phyloP scores from a whole-genome alignment of 495 filamentous ascomycete genomes.

The Immersiella caudata region DNA sequence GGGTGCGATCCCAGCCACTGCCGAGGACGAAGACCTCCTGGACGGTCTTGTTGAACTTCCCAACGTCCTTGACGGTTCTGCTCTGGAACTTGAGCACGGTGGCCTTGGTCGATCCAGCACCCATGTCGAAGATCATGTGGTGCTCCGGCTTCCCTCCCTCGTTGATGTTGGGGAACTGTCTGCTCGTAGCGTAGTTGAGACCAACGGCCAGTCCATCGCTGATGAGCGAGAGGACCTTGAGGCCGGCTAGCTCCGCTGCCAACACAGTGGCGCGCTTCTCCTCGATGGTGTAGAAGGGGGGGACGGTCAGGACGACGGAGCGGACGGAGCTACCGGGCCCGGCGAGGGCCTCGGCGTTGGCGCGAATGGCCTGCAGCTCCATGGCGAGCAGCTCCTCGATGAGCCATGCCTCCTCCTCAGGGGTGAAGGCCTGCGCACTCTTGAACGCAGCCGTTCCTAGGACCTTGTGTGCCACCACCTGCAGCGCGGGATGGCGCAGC shows the following conservation, averaged over 20 bases:
- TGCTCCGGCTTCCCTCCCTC: constrained; percentile 88
- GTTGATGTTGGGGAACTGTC: constrained; percentile 81
- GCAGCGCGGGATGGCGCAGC: constrained; percentile 69
- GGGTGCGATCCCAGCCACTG: constrained; percentile 81
- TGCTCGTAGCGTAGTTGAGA: constrained; percentile 88
- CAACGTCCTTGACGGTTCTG: constrained; percentile 85
- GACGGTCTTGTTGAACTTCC: constrained; percentile 93
- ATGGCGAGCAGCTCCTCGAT: constrained; percentile 96
- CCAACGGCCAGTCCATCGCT: constrained; percentile 93
- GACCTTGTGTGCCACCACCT: constrained; percentile 57
- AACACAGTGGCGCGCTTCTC: constrained; percentile 82
- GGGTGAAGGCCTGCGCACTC: constrained; percentile 66
- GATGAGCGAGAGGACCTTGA: constrained; percentile 81
- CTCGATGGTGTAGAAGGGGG: constrained; percentile 85
- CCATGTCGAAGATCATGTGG: constrained; percentile 97
- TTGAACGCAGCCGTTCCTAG: constrained; percentile 75
- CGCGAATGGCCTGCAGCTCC: constrained; percentile 86
- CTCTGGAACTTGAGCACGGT: constrained; percentile 89
- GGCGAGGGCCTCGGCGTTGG: constrained; percentile 82
- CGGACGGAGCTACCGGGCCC: constrained; percentile 74
- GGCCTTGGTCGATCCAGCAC: constrained; percentile 95
- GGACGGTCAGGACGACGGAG: constrained; percentile 87
- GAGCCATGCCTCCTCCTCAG: constrained; percentile 70
- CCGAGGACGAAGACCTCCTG: constrained; percentile 91
- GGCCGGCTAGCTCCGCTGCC: constrained; percentile 83